phyloP scores from a whole-genome alignment of 805 yeast genomes.

The Candida palmyrensis region DNA sequence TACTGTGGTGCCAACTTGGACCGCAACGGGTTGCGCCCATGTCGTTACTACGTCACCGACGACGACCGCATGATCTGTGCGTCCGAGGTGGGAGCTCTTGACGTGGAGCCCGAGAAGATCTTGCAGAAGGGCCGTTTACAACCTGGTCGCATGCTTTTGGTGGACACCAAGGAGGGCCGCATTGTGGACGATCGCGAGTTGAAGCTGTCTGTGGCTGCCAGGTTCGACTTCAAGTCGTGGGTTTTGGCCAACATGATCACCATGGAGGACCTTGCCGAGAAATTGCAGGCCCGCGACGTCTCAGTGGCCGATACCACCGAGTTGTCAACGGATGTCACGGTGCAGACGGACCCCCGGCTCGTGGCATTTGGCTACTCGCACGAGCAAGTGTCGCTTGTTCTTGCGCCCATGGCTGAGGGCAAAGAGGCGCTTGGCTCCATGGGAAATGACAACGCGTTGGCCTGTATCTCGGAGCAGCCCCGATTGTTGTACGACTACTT shows the following conservation, averaged over 20 bases:
- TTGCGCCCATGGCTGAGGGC: constrained; percentile 95
- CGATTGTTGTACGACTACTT: constrained; percentile 87
- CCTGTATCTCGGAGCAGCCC: constrained; percentile 92
- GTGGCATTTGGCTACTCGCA: constrained; percentile 90
- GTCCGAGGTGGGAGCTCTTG: constrained; percentile 96
- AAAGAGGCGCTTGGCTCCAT: constrained; percentile 96
- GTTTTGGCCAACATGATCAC: constrained; percentile 79
- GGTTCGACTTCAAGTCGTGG: constrained; percentile 94
- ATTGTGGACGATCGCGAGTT: constrained; percentile 91
- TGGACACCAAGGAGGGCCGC: constrained; percentile 88
- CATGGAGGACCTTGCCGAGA: constrained; percentile 66
- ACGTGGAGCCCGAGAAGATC: constrained; percentile 75
- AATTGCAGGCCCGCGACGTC: constrained; percentile 42
- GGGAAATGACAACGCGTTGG: constrained; percentile 97
- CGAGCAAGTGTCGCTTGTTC: constrained; percentile 77
- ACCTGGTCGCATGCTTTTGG: constrained; percentile 94
- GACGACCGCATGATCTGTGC: constrained; percentile 97
- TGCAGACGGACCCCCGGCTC: constrained; percentile 79
- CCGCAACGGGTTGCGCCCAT: constrained; percentile 96
- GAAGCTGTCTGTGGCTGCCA: constrained; percentile 70
- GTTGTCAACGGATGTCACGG: constrained; percentile 30
- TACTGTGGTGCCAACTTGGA: constrained; percentile 98
- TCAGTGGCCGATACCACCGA: constrained; percentile 19
- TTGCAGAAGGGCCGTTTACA: constrained; percentile 89
- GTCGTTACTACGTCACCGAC: constrained; percentile 92